Conservation (phyloP, 2,329 filamentous ascomycete genomes). For the Sporothrix schenckii region DNA sequence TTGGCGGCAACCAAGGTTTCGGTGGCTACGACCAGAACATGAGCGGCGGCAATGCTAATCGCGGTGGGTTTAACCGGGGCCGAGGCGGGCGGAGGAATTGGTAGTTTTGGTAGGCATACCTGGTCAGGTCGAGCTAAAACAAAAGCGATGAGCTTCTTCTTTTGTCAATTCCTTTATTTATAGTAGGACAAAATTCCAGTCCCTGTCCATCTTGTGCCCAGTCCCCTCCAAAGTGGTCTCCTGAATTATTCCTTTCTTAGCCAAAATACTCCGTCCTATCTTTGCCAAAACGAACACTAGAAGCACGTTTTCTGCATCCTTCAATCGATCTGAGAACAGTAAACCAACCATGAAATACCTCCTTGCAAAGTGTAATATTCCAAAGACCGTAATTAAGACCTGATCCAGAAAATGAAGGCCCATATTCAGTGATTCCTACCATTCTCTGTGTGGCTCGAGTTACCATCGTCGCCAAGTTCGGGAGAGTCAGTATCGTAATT, state of each 20-base stretch:
- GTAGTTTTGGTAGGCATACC: neutral
- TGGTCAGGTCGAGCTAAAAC: no score
- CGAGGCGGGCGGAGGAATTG: slow-evolving; percentile 40
- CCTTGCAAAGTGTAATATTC: no score
- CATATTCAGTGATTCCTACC: neutral
- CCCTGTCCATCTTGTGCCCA: neutral
- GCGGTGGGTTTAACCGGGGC: slow-evolving; percentile 41
- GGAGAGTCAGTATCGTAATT: neutral
- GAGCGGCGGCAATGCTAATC: slow-evolving; percentile 41
- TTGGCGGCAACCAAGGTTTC: slow-evolving; percentile 43
- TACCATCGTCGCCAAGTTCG: no score
- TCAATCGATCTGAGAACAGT: no score
- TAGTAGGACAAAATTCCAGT: neutral
- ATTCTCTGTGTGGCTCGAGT: neutral
- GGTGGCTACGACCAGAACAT: slow-evolving; percentile 52
- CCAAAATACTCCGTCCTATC: neutral
- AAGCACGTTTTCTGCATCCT: no score
- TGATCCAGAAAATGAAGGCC: no score
- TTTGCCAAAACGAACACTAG: neutral
- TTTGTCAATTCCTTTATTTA: neutral
- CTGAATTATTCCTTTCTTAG: neutral
- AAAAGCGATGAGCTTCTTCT: neutral
- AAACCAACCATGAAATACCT: no score
- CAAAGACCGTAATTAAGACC: no score
- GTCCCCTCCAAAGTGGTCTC: neutral